Conservation (phyloP, 345 rosid species). For the Eucalyptus pauciflora region DNA sequence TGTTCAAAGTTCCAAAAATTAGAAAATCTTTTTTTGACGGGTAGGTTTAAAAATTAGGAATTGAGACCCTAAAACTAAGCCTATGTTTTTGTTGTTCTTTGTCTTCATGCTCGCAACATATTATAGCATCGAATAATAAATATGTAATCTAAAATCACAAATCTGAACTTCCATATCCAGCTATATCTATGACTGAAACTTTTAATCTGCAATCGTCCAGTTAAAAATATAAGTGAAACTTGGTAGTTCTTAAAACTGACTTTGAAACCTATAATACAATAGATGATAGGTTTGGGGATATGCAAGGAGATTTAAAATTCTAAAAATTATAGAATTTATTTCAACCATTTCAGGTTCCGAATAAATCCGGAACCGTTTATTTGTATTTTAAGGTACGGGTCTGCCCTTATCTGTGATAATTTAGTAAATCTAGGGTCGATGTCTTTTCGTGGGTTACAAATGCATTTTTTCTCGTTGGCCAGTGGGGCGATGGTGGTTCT, state of each 20-base stretch:
- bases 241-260: too few species aligned
- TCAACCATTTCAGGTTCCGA: too few species aligned
- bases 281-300: too few species aligned
- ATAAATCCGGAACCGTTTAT: too few species aligned
- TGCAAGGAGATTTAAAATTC: too few species aligned
- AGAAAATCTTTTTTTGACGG: rapidly evolving
- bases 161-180: rapidly evolving
- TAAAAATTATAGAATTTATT: too few species aligned
- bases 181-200: rapidly evolving
- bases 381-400: background rate
- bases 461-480: background rate
- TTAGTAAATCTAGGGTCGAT: background rate
- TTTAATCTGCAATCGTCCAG: rapidly evolving
- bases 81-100: too few species aligned
- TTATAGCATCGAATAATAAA: too few species aligned
- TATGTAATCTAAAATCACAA: too few species aligned
- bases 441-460: background rate
- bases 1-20: background rate
- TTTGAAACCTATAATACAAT: rapidly evolving
- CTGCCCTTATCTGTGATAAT: background rate
- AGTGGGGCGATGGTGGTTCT: background rate
- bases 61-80: rapidly evolving
- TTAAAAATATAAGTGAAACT: too few species aligned
- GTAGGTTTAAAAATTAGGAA: too few species aligned
- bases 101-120: too few species aligned